Conservation (phyloP, 148 eudicot genomes). For the Polygonum aviculare region DNA sequence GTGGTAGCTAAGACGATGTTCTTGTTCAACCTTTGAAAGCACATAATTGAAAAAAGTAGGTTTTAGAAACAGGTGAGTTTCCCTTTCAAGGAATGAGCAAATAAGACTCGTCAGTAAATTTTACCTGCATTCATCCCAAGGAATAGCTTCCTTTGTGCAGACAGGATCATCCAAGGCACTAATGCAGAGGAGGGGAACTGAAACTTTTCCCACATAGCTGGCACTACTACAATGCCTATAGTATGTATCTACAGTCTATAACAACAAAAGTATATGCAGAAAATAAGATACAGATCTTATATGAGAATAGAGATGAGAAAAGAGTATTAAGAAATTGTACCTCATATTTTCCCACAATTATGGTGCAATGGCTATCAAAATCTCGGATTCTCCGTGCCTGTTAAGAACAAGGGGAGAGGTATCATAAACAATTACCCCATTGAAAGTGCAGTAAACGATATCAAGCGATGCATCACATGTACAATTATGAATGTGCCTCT, state of each 20-base stretch:
- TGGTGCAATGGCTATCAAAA: slow-evolving; percentile 82
- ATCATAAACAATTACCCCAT: background rate
- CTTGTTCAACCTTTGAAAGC: slow-evolving; percentile 53
- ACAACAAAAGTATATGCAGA: slow-evolving; percentile 13
- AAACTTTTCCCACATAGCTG: slow-evolving; percentile 49
- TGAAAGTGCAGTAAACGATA: background rate
- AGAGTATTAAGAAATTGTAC: slow-evolving; percentile 21
- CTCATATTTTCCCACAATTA: slow-evolving; percentile 77
- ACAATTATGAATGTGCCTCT: background rate
- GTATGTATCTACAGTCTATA: slow-evolving; percentile 84
- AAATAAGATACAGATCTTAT: background rate
- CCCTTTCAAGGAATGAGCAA: background rate
- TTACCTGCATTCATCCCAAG: slow-evolving; percentile 99
- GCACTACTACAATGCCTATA: slow-evolving; percentile 77
- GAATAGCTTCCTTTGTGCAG: slow-evolving; percentile 88
- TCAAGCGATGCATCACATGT: background rate
- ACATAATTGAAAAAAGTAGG: background rate
- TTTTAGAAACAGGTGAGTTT: background rate
- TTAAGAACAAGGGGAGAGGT: slow-evolving; percentile 11
- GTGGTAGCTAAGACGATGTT: slow-evolving; percentile 77
- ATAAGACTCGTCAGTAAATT: background rate
- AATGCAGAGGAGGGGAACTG: slow-evolving; percentile 84
- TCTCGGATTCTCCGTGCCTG: slow-evolving; percentile 84
- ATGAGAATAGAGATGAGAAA: slow-evolving; percentile 2
- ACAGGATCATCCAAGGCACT: slow-evolving; percentile 95